Base-by-base conservation (phyloP, 345 rosid genomes). In the Gossypium sturtianum region DNA sequence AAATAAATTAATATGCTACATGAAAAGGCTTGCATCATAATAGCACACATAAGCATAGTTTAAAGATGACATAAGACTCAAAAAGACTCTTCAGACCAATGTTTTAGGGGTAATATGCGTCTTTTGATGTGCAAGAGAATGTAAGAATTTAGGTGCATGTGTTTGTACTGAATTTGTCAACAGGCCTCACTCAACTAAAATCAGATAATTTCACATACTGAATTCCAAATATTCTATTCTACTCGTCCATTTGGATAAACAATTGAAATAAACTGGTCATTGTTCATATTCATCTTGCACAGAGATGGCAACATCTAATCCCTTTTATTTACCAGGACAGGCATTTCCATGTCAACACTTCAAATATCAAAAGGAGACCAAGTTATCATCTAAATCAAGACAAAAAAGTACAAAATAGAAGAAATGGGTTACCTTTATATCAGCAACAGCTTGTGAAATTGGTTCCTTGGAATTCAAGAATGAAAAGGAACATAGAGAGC, bases 401-500 rank as follows among this genome's bases (percentile, higher is more conserved):
- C 12, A 68, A 3, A 72, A 68, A 62, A 68, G 38, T 15, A 29
- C 17, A 54, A 54, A 58, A 2, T 16, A 44, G 22, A 74, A 76
- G 27, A 12, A 41, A 23, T 1, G 67, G 17, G 44, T 71, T 80
- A 94, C 96, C 98, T 92, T 92, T 59, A 94, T 87, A 81, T 89
- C 97, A 77, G 88, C 74, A 81, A 91, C 75, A 72, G 97, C 97
- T 81, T 91, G 94, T 58, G 93, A 88, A 77, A 87, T 81, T 53
- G 91, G 86, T 82, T 94, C 98, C 81, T 90, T 92, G 12, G 82
- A 78, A 80, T 84, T 86, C 82, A 86, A 76, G 83, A 87, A 89
- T 34, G 98, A 90, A 80, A 77, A 87, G 20, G 96, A 91, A 80
- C 84, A 83, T 56, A 94, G 74, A 0, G 93, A 89, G 68, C 98